Base-by-base conservation (phyloP, 495 filamentous ascomycete genomes). In the Bacidia rubella region DNA sequence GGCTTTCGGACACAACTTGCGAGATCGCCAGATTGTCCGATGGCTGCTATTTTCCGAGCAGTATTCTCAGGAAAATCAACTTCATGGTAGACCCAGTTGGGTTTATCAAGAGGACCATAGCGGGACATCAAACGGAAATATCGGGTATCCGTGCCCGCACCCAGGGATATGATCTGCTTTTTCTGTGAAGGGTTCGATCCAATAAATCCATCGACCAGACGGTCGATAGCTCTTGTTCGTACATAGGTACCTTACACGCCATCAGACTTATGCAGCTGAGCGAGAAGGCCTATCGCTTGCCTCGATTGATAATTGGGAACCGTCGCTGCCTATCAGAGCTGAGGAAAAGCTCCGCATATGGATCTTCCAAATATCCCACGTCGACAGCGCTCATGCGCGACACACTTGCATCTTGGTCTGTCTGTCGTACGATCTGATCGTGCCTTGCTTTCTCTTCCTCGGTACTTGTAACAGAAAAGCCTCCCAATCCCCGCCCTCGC, bases 141-240 rank as follows among this genome's bases (percentile, higher is more conserved):
- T 19, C 92, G 78, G 7, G 92, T 98, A 60, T 98, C 92, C 5
- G 90, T 89, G 17, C 92, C 92, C 21, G 92, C 92, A 43, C 93
- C 92, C 1, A 98, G 78, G 2, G 89, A 96, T 50, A 97, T 78
- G 48, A 98, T 90, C 61, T 98, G 92, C 61, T 83, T 87, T 49
- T 63, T 65, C 2, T 56, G 43, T 15, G 45, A 42, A 2, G 61
- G n/a, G n/a, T 43, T 45, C 52, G 64, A 42, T 47, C 55, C 63
- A 45, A 97, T 75, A 63, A 96, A 97, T 29, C 65, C 64, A 23
- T 75, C 63, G 53, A 97, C 79, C 22, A 98, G 78, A 38, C 66
- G 68, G 68, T 97, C 90, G 62, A 98, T 84, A 21, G 87, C 86
- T 24, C 77, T 79, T 22, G 90, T 96, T 57, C 92, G 81, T 24